Percentiles rank a stretch among this genome's conserved stretches.
Conservation (phyloP, 257 asterid genomes). For the Solanum sejunctum region DNA sequence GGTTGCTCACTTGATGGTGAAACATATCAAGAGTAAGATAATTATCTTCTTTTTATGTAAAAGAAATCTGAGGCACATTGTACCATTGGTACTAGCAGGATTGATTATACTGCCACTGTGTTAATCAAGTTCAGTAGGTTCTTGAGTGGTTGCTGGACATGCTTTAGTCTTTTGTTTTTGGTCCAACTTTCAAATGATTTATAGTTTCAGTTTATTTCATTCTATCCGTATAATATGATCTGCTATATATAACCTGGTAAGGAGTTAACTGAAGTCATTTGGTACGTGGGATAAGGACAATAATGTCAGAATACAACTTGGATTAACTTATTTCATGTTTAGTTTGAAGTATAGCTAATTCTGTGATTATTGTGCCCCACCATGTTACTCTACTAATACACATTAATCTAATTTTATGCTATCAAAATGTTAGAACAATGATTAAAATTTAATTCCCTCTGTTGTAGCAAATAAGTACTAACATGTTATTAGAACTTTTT, state of each 20-base stretch:
- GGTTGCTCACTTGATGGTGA: neutral
- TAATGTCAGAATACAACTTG: neutral
- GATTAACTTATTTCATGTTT: neutral
- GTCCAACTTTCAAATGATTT: neutral
- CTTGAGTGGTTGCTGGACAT: neutral
- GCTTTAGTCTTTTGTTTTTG: neutral
- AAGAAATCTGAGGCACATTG: neutral
- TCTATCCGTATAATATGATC: neutral
- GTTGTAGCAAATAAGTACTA: neutral
- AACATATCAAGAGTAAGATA: neutral
- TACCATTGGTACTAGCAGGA: neutral
- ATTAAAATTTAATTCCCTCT: neutral
- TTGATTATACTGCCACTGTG: neutral
- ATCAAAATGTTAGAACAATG: neutral
- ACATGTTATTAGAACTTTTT: neutral
- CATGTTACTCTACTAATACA: neutral
- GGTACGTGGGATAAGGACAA: neutral
- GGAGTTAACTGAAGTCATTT: too few relatives aligned
- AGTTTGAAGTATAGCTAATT: neutral
- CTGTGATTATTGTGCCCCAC: neutral
- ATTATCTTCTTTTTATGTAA: neutral
- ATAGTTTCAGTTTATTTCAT: neutral
- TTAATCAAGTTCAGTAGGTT: neutral
- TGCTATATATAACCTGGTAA: neutral
- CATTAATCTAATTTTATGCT: neutral